Percentiles rank a stretch among this genome's conserved stretches.
These are phyloP conservation scores for Coemansia sp. DNA, from an alignment of 192 early-diverging fungal genomes.

Conservation along the genomic window DNA sequence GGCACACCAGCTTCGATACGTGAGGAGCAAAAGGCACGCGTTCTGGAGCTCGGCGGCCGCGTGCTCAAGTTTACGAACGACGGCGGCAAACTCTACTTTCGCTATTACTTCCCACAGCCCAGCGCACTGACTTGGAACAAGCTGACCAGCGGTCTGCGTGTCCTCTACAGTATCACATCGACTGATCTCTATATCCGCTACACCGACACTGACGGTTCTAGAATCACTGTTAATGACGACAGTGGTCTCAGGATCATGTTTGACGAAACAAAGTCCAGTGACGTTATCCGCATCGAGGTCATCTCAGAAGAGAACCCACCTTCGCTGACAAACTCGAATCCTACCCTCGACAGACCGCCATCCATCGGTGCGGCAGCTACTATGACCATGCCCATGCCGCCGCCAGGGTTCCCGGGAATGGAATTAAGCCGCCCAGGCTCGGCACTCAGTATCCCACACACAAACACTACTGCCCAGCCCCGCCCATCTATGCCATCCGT, in stretches of 20 bases:
- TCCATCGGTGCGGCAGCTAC: conserved; percentile 2
- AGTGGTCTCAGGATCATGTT: conserved; percentile 45
- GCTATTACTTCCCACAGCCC: conserved; percentile 47
- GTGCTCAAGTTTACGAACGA: conserved; percentile 51
- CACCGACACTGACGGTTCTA: conserved; percentile 31
- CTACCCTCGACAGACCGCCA: conserved; percentile 2
- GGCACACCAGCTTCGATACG: conserved; percentile 17
- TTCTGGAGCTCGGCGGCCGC: conserved; percentile 39
- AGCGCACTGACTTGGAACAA: conserved; percentile 39
- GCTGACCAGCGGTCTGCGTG: conserved; percentile 35
- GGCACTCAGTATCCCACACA: conserved; percentile 18
- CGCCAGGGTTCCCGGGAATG: conserved; percentile 46
- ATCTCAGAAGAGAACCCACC: conserved; percentile 12
- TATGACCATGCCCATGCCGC: conserved; percentile 45
- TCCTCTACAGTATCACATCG: conserved; percentile 32
- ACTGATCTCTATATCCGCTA: conserved; percentile 36
- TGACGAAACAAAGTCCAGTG: conserved; percentile 32
- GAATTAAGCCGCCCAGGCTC: conserved; percentile 28
- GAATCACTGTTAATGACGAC: conserved; percentile 45
- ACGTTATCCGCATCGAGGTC: conserved; percentile 41
- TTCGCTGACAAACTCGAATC: conserved; percentile 3
- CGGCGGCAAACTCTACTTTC: conserved; percentile 47
- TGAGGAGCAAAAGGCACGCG: conserved; percentile 33
- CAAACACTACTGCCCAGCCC: conserved; percentile 1
- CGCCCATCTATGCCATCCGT: conserved; percentile 1